Percentiles rank a stretch among this genome's conserved stretches.
These are phyloP conservation scores for Talaromyces sp. DNA, from an alignment of 2,329 filamentous ascomycete species.

Conservation along the genomic window DNA sequence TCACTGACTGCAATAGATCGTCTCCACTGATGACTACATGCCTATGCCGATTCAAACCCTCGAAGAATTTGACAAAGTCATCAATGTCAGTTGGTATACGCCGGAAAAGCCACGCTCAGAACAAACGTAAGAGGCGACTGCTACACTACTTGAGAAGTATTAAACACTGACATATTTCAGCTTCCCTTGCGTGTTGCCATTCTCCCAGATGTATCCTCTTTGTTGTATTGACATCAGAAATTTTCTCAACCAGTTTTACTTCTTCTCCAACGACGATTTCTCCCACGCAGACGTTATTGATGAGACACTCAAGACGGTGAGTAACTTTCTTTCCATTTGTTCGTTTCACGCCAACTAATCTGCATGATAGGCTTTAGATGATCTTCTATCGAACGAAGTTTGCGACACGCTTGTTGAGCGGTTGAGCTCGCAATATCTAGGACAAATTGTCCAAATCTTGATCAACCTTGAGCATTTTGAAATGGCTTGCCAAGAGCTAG, in stretches of 20 bases:
- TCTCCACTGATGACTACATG: conserved; percentile 98
- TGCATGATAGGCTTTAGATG: conserved; percentile 69
- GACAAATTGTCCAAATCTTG: conserved; percentile 96
- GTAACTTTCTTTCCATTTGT: conserved; percentile 17
- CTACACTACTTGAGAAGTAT: conserved; percentile 5
- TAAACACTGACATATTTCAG: conserved; percentile 45
- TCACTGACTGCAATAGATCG: conserved; percentile 46
- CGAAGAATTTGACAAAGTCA: conserved; percentile 92
- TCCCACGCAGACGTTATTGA: conserved; percentile 87
- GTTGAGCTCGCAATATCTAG: conserved; percentile 86
- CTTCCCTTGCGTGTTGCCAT: conserved; percentile 92
- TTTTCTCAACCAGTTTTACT: conserved; percentile 97
- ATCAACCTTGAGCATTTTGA: conserved; percentile 98
- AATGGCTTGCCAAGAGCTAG: conserved; percentile 82
- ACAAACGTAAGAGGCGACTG: conserved; percentile 57
- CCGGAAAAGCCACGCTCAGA: conserved; percentile 74
- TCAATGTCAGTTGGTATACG: conserved; percentile 93
- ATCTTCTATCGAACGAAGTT: conserved; percentile 87
- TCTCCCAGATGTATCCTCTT: conserved; percentile 97
- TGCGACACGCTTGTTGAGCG: conserved; percentile 86
- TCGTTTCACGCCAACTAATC: neutral
- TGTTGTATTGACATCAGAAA: conserved; percentile 98
- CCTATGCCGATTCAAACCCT: conserved; percentile 91
- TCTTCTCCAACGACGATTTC: conserved; percentile 95
- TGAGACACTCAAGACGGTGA: conserved; percentile 74